Evolutionary conservation across 768 basidiomycete genomes (phyloP).

Genomic region (Suillus luteus): DNA sequence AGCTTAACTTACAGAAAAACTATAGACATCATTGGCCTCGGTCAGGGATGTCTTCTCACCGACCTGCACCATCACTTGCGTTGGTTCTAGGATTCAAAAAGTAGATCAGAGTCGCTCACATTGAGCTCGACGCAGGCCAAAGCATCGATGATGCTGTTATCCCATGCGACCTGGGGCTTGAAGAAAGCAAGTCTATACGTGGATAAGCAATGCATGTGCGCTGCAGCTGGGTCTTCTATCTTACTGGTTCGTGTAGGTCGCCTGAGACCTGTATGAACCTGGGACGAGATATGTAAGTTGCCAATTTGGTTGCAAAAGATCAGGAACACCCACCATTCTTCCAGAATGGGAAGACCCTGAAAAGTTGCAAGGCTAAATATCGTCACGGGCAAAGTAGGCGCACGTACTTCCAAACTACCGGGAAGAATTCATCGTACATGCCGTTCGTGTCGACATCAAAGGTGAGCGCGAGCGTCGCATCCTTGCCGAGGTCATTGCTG

Average conservation of each 20-base stretch:
- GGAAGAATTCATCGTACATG: not conserved
- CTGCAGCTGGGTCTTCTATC: no score
- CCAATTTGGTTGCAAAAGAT: not conserved
- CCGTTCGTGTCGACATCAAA: not conserved
- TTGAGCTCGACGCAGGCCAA: not conserved
- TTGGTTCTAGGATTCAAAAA: not conserved
- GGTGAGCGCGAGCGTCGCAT: not conserved
- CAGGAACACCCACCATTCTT: not conserved
- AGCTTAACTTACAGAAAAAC: not conserved
- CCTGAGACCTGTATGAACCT: not conserved
- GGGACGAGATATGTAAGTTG: not conserved
- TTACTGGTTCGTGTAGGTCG: not conserved
- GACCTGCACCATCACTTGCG: not conserved
- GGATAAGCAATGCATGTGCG: no score
- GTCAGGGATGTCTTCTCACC: not conserved
- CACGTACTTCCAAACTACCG: constrained; percentile 3
- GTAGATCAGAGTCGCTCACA: not conserved
- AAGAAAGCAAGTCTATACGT: not conserved
- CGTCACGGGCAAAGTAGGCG: not conserved
- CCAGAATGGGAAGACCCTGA: not conserved
- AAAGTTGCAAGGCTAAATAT: not conserved
- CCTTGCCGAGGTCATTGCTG: not conserved
- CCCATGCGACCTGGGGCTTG: not conserved
- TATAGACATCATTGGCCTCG: not conserved
- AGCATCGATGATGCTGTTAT: not conserved